Base-by-base conservation (phyloP, 1,139 yeast genomes). In the Arxiozyma slooffiae region DNA sequence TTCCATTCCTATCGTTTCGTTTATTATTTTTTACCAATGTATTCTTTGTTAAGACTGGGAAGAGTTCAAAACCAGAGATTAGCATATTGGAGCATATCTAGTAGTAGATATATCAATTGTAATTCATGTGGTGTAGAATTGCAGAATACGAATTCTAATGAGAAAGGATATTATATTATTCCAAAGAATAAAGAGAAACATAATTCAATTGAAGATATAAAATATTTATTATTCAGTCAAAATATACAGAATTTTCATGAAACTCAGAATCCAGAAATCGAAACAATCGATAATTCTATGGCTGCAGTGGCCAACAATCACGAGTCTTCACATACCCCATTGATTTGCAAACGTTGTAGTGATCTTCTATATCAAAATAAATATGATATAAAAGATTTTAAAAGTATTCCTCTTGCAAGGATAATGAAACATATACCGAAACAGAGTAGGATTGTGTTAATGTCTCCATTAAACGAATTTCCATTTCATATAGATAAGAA, bases 381-480 rank as follows among this genome's bases (percentile, higher is more conserved):
- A 3, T 74, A 68, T 55, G 62, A 68, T 38, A 39, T 60, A 0
- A 57, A 67, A 2, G 75, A 73, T 39, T 76, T 72, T 50, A 69
- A 70, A 7, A 69, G 69, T 4, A 66, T 67, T 45, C 58, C 73
- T 0, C 61, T 72, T 7, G 63, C 68, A 3, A 63, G 67, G 4
- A 68, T 80, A 2, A 53, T 80, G 56, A 58, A 66, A 5, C 53
- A 58, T 3, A 71, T 82, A 2, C 86, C 88, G 3, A 62, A 60
- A 1, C 60, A 68, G 34, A 78, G 81, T 1, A 73, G 75, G 30
- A 60, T 86, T 2, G 75, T 82, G 1, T 82, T 84, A 60, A 78
- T 85, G 1, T 71, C 82, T 16, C 81, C 82, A 46, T 81, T 83
- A 0, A 66, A 74, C 26, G 95, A 86, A 57, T 85, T 85, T 60